Percentiles rank a stretch among this genome's conserved stretches.
phyloP scores from a whole-genome alignment of 257 asterid genomes.

The Solanum pinnatisectum region DNA sequence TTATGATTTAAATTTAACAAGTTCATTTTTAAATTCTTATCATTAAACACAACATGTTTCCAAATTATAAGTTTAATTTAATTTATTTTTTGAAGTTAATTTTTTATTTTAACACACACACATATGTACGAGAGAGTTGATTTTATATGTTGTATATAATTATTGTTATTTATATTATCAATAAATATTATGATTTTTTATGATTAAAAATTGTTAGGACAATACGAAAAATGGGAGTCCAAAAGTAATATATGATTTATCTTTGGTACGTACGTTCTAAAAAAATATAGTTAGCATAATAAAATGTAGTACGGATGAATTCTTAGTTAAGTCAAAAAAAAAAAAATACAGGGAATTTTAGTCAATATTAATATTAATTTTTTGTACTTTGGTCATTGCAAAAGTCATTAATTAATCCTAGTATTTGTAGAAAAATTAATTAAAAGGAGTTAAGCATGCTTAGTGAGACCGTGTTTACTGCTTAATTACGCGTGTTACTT shows the following conservation, averaged over 20 bases:
- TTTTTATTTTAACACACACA: too few species aligned
- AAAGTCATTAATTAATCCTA: not conserved
- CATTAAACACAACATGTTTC: not conserved
- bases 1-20: too few species aligned
- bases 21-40: too few species aligned
- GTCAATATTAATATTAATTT: not conserved
- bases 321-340: not conserved
- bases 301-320: not conserved
- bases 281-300: not conserved
- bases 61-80: not conserved
- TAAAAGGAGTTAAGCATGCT: not conserved
- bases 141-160: too few species aligned
- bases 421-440: not conserved
- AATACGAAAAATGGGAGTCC: not conserved
- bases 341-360: not conserved
- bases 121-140: too few species aligned
- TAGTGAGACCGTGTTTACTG: not conserved
- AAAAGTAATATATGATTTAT: not conserved
- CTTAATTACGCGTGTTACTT: not conserved
- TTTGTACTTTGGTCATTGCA: not conserved
- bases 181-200: too few species aligned
- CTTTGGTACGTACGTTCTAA: not conserved
- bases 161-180: too few species aligned
- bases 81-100: too few species aligned
- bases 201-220: not conserved